Conservation (phyloP, 208 protist genomes). For the Crithidia thermophila region DNA sequence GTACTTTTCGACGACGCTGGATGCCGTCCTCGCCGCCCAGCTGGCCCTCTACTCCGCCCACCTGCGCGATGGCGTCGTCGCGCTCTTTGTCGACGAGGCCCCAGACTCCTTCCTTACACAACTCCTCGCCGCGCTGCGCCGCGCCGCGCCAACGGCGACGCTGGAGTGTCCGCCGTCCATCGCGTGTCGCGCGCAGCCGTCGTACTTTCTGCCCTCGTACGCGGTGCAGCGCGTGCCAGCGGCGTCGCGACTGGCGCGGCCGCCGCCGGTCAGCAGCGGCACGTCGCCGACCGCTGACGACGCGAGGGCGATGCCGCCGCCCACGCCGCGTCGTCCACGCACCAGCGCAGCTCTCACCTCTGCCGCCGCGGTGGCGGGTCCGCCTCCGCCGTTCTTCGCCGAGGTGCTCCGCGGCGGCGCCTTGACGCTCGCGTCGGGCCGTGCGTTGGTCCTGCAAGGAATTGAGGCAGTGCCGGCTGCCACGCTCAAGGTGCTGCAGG, state of each 20-base stretch:
- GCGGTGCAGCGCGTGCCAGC: conserved; percentile 2
- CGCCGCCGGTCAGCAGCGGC: not conserved
- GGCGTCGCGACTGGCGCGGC: not conserved
- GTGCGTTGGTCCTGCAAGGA: conserved; percentile 36
- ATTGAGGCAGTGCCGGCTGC: conserved; percentile 34
- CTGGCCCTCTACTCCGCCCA: conserved; percentile 48
- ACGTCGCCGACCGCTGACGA: no score
- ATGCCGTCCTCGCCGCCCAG: conserved; percentile 41
- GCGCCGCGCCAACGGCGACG: conserved; percentile 13
- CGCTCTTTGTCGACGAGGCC: conserved; percentile 42
- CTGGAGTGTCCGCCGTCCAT: conserved; percentile 13
- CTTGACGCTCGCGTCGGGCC: conserved; percentile 32
- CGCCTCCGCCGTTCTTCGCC: conserved; percentile 15
- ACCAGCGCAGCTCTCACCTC: not conserved
- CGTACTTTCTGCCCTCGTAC: conserved; percentile 46
- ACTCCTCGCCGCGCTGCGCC: conserved; percentile 19
- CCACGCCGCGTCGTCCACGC: not conserved
- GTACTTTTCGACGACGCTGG: conserved; percentile 42
- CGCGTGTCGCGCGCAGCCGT: conserved; percentile 16
- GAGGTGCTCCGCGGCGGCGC: conserved; percentile 42
- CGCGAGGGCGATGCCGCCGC: no score
- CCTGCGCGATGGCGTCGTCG: conserved; percentile 26
- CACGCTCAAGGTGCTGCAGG: conserved; percentile 49
- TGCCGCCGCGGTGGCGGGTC: conserved; percentile 1
- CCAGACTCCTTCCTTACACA: conserved; percentile 17